Evolutionary conservation across 2,329 filamentous ascomycete species (phyloP), one percentile per base, ranked within the genome.

Genomic region (Pezicula carpinea): DNA sequence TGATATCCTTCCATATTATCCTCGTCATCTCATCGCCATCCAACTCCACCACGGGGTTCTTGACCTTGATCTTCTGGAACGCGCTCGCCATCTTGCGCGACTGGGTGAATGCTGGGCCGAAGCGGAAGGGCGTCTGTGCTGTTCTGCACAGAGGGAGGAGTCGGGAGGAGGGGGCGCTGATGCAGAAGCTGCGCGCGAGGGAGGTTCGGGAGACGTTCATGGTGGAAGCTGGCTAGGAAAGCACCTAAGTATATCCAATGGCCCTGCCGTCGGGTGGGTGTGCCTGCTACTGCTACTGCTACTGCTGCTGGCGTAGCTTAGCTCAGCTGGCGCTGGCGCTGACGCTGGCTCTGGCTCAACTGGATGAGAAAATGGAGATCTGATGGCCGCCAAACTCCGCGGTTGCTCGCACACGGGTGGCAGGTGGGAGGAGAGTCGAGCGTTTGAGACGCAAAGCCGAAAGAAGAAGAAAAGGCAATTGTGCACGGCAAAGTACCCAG

Each of bases 1-100:
- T 96, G 81, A 99, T 99, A 70, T 88, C 84, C 76, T 96, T 78
- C 93, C 93, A 99, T 77, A 99, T 99, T 69, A 99, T 91, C 64
- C 93, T 81, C 62, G 93, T 99, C 93, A 97, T 97, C 84, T 90
- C 82, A 62, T 86, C 82, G 64, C 92, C 92, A 69, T 97, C 92
- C 63, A 97, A 82, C 77, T 97, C 93, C 69, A 99, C 93, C 68
- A 99, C 85, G 57, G 93, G 93, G 73, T 96, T 97, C 83, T 95
- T 91, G 77, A 99, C 93, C 82, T 95, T 93, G 80, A 97, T 97
- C 85, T 97, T 99, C 65, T 80, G 75, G 60, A 77, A 69, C 6
- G n/a, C 14, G 52, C 64, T 64, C 48, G 77, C 74, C 79, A 84
- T 82, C 61, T 62, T 75, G 66, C 74, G 69, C 44, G 59, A 60